These are phyloP conservation scores for Heterococcus sp. DNA, from an alignment of 108 stramenopile species.

Conservation along the genomic window DNA sequence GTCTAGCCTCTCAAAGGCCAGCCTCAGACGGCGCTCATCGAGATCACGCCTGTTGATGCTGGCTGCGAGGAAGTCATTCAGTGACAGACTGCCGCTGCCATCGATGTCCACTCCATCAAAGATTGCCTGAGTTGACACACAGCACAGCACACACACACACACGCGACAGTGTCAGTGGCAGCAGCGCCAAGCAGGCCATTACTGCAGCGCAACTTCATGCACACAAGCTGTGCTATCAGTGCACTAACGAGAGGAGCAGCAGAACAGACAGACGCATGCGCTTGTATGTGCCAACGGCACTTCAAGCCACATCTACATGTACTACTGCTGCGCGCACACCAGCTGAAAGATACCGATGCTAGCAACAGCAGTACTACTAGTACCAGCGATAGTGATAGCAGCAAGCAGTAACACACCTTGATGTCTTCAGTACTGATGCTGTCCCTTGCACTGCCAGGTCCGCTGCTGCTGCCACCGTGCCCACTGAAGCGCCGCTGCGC, in stretches of 20 bases:
- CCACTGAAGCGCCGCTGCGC: not conserved
- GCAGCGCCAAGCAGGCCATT: not conserved
- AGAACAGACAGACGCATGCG: not conserved
- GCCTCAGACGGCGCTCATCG: slow-evolving; percentile 21
- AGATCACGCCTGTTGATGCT: slow-evolving; percentile 18
- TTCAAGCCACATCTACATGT: not conserved
- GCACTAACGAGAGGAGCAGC: not conserved
- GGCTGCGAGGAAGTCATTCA: slow-evolving; percentile 47
- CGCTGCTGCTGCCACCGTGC: no score
- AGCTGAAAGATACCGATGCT: no score
- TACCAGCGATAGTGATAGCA: no score
- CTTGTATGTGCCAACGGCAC: not conserved
- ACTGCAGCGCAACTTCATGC: not conserved
- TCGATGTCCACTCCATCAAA: slow-evolving; percentile 45
- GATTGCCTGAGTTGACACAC: not conserved
- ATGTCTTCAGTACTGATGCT: no score
- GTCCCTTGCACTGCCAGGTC: no score
- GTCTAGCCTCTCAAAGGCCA: slow-evolving; percentile 38
- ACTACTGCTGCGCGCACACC: no score
- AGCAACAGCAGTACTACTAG: no score
- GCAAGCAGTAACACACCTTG: no score
- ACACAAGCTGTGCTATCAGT: not conserved
- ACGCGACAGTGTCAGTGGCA: no score
- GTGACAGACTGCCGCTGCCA: slow-evolving; percentile 17
- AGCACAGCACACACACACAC: no score